A percentile compares a stretch with the other conserved stretches of the same genome.
phyloP scores from a whole-genome alignment of 768 basidiomycete species.

The Russula emetica region DNA sequence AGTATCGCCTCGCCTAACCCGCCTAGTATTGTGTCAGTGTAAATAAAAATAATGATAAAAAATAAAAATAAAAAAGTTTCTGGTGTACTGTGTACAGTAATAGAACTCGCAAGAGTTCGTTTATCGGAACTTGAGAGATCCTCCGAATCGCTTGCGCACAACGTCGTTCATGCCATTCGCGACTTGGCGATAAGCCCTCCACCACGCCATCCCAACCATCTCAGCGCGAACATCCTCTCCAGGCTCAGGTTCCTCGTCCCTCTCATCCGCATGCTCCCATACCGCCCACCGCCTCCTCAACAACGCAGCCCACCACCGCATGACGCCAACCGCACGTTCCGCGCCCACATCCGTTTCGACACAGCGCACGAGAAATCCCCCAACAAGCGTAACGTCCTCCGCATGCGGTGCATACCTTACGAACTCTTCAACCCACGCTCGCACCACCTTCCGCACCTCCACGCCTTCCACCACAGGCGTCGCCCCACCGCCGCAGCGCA shows the following conservation, averaged over 20 bases:
- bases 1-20: neutral
- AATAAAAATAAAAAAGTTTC: no score
- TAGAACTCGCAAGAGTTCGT: no score
- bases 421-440: conserved; percentile 70
- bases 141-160: conserved; percentile 66
- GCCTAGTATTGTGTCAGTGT: neutral
- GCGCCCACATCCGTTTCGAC: conserved; percentile 69
- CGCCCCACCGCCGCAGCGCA: conserved; percentile 43
- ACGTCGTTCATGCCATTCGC: conserved; percentile 64
- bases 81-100: conserved; percentile 21
- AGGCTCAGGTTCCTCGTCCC: conserved; percentile 36
- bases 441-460: conserved; percentile 69
- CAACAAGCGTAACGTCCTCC: conserved; percentile 72
- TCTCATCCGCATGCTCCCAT: conserved; percentile 42
- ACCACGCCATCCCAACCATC: conserved; percentile 68
- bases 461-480: conserved; percentile 56
- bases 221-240: conserved; percentile 34
- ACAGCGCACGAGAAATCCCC: conserved; percentile 64
- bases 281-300: conserved; percentile 59
- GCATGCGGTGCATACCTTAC: conserved; percentile 57
- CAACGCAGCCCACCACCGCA: conserved; percentile 81
- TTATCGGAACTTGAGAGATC: conserved; percentile 58
- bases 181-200: conserved; percentile 69
- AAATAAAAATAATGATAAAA: neutral
- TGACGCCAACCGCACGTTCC: conserved; percentile 62